A percentile compares a stretch with the other conserved stretches of the same genome.
These are phyloP conservation scores for Amesomyces nigricolor DNA, from an alignment of 2,329 filamentous ascomycete genomes.

Conservation along the genomic window DNA sequence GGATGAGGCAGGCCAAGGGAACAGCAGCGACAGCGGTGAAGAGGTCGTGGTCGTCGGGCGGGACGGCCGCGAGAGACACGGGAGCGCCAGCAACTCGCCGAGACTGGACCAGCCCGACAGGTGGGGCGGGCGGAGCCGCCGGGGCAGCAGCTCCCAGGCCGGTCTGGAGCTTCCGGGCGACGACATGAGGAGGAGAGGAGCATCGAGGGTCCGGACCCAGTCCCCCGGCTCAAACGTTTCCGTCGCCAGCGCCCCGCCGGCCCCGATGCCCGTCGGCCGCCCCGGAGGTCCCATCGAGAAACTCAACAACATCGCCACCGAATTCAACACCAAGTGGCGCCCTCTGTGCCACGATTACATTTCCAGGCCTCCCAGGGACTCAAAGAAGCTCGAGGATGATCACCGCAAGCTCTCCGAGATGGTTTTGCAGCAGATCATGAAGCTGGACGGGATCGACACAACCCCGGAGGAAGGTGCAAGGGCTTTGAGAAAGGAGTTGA, in stretches of 20 bases:
- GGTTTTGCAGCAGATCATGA: constrained; percentile 68
- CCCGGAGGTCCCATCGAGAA: constrained; percentile 50
- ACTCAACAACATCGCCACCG: constrained; percentile 58
- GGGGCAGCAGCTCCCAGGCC: constrained; percentile 40
- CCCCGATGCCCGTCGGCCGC: constrained; percentile 34
- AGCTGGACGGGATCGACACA: constrained; percentile 70
- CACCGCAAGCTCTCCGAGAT: constrained; percentile 71
- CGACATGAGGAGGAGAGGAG: constrained; percentile 31
- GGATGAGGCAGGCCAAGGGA: constrained; percentile 34
- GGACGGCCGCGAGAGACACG: constrained; percentile 39
- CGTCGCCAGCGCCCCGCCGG: constrained; percentile 25
- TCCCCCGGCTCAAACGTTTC: constrained; percentile 29
- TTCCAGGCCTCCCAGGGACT: constrained; percentile 56
- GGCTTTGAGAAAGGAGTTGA: constrained; percentile 62
- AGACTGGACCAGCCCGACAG: constrained; percentile 6
- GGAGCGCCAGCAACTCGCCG: not conserved
- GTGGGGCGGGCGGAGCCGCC: constrained; percentile 33
- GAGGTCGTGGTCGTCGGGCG: constrained; percentile 35
- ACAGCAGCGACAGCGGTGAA: constrained; percentile 37
- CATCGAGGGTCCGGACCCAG: constrained; percentile 29
- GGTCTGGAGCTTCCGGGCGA: constrained; percentile 34
- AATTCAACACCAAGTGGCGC: constrained; percentile 60
- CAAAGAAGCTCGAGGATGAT: constrained; percentile 65
- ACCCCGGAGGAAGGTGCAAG: constrained; percentile 63
- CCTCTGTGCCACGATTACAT: constrained; percentile 60